Base-by-base conservation (phyloP, 768 basidiomycete genomes). In the Asterophora lycoperdoides region DNA sequence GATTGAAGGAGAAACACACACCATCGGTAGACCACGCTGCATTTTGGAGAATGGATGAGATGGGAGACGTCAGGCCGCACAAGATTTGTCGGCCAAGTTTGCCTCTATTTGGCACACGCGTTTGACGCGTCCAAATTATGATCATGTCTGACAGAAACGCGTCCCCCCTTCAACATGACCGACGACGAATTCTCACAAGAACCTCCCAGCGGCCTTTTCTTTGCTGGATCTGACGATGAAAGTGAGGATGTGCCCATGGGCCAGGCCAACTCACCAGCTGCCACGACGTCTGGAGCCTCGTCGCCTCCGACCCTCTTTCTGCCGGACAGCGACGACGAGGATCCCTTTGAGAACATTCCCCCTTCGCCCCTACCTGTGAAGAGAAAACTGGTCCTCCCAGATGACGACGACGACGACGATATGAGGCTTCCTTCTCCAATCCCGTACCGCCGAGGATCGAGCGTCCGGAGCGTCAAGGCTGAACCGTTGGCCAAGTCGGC, bases 11-110 rank as follows among this genome's bases (percentile, higher is more conserved):
- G 48, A 43, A 28, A 41, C 37, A 41, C 61, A 44, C 64, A 87
- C 87, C 84, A 89, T 89, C 40, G 84, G 84, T 60, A 90, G 76
- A 56, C 79, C 79, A 54, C 89, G 85, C 69, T 91, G 89, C 90
- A 92, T 92, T 76, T 23, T 80, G 56, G 59, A 55, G 53, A 51
- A 52, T 56, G 49, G 53, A 44, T 46, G 38, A 58, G 48, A 56
- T 50, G 56, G 53, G 54, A 49, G 42, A 52, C 50, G 47, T 49
- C 53, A 53, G 44, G 56, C 48, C 44, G 51, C 57, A 15, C 48
- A 51, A 56, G 49, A 65, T 61, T 63, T 65, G 61, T 61, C 49
- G 56, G 46, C 15, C 34, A 68, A 23, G 57, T 73, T 71, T 72
- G 67, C 51, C 30, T 35, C 58, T 75, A 63, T 76, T 74, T 68